Conservation (phyloP, 2,329 filamentous ascomycete genomes). For the Penicillium sp. region DNA sequence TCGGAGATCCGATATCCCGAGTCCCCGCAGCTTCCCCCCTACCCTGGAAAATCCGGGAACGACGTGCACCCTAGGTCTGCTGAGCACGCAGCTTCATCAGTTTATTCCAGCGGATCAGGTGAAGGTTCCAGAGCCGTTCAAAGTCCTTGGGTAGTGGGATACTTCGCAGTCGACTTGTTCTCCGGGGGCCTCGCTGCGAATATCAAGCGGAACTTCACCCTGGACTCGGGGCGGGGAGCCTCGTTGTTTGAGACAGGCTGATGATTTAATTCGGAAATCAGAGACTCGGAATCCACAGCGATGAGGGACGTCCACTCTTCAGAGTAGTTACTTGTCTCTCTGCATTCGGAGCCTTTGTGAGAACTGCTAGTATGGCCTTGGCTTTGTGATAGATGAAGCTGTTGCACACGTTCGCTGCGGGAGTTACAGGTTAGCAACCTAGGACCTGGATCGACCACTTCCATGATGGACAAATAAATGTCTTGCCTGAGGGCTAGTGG, state of each 20-base stretch:
- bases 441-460: not conserved
- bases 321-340: not conserved
- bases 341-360: not conserved
- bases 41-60: too few relatives aligned
- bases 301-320: slow-evolving; percentile 4
- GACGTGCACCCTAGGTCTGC: too few relatives aligned
- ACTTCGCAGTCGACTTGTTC: not conserved
- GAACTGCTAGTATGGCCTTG: not conserved
- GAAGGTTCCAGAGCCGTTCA: not conserved
- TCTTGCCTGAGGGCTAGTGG: not conserved
- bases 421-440: not conserved
- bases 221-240: not conserved
- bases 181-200: not conserved
- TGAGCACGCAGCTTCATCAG: too few relatives aligned
- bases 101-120: too few relatives aligned
- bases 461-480: not conserved
- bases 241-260: not conserved
- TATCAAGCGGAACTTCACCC: too few relatives aligned
- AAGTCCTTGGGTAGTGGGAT: not conserved
- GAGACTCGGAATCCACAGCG: not conserved
- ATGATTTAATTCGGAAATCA: not conserved
- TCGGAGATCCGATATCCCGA: slow-evolving; percentile 69
- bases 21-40: too few relatives aligned
- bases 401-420: not conserved
- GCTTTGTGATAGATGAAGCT: not conserved